Evolutionary conservation across 164 flowering plant species (phyloP), one percentile per base, ranked within the genome.

Genomic region (Protea cynaroides): DNA sequence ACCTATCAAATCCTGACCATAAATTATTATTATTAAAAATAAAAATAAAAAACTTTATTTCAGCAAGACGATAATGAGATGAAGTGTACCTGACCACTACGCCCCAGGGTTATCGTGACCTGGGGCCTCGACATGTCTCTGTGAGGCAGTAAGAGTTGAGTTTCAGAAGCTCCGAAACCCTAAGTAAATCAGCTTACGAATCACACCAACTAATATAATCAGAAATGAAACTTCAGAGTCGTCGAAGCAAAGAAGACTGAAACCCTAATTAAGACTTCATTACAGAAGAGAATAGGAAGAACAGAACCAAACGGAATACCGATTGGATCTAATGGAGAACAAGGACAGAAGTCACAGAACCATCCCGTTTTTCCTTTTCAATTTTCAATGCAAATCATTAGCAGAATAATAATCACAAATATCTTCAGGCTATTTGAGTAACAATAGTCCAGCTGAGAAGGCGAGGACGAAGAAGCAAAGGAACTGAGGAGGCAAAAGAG

Each of bases 91-190:
- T 81, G 93, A 62, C 91, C 88, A 43, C 74, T 70, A 52, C 84
- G 75, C 14, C 96, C 93, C 21, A 89, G 77, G 71, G 91, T 87
- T 38, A 89, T 84, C 15, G 93, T 87, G 52, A 87, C 80, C 64
- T 78, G 81, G 61, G 80, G 74, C 74, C 80, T 71, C 29, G 89
- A 83, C 79, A 78, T 68, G 60, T 78, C 79, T 46, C 81, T 64
- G 5, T 5, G 86, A 80, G 63, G 63, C 53, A 19, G 15, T 19
- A 34, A 65, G 8, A 34, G 15, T 8, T 36, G 46, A 69, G 63
- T 40, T 65, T 56, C 60, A 44, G 36, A 38, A 49, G n/a, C 58
- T 10, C 37, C 23, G 15, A 61, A 58, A 56, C 46, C 47, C 50
- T 63, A 3, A 12, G 4, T 18, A 59, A 47, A 14, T 51, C 7